phyloP scores from a whole-genome alignment of 192 early-diverging fungal species.

The Helicostylum pulchrum region DNA sequence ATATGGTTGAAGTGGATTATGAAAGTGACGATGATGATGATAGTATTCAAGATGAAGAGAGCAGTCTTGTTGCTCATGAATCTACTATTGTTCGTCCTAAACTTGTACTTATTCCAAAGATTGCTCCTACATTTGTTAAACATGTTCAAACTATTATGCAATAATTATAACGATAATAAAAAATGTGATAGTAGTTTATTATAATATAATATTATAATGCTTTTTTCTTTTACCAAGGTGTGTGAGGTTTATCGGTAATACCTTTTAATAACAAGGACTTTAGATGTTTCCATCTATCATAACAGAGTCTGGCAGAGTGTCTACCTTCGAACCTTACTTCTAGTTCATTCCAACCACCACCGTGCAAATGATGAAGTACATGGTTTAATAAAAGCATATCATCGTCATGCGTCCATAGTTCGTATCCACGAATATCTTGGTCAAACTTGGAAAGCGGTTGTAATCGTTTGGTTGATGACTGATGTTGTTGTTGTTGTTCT shows the following conservation, averaged over 20 bases:
- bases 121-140: conserved; percentile 21
- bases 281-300: conserved; percentile 25
- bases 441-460: conserved; percentile 19
- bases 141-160: conserved; percentile 5
- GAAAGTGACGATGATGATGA: conserved; percentile 18
- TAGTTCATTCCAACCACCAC: conserved; percentile 26
- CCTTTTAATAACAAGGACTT: conserved; percentile 19
- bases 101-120: conserved; percentile 23
- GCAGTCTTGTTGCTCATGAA: conserved; percentile 13
- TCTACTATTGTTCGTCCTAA: conserved; percentile 13
- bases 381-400: conserved; percentile 26
- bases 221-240: neutral
- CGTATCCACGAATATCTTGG: conserved; percentile 23
- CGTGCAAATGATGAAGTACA: conserved; percentile 24
- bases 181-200: neutral
- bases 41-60: neutral
- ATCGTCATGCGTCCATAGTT: conserved; percentile 34
- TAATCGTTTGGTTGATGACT: neutral
- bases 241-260: conserved; percentile 1
- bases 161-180: neutral
- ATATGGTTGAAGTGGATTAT: conserved; percentile 45
- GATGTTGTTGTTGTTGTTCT: too few species aligned
- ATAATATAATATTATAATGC: neutral
- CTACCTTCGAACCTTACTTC: conserved; percentile 26
- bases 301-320: conserved; percentile 27